A percentile compares a stretch with the other conserved stretches of the same genome.
Evolutionary conservation across 257 asterid genomes (phyloP).

Genomic region (Nicotiana obtusifolia): DNA sequence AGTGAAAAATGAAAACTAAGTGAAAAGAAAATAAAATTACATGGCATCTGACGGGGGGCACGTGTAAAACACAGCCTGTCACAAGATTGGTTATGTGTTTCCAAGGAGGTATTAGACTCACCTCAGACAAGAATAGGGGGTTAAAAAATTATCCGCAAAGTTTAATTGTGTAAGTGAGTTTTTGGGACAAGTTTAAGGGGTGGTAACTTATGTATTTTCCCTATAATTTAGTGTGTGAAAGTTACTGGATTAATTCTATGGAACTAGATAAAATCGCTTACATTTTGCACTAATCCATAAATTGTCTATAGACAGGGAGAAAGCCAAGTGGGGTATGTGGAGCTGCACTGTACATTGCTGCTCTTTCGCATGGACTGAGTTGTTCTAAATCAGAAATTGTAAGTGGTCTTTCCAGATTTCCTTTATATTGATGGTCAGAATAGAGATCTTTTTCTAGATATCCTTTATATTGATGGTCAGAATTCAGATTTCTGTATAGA

Average conservation of each 20-base stretch:
- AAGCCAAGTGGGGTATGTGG: constrained; percentile 96
- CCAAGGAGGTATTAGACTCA: too few relatives aligned
- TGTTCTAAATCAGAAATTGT: constrained; percentile 70
- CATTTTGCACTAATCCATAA: constrained; percentile 4
- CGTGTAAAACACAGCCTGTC: too few relatives aligned
- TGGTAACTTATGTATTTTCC: too few relatives aligned
- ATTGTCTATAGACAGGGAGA: constrained; percentile 74
- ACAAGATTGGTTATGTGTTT: too few relatives aligned
- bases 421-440: background rate
- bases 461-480: background rate
- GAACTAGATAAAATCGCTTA: background rate
- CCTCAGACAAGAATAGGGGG: too few relatives aligned
- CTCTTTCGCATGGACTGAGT: constrained; percentile 64
- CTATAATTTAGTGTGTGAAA: background rate
- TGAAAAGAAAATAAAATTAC: too few relatives aligned
- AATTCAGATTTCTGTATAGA: background rate
- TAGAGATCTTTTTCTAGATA: background rate
- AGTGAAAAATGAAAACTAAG: too few relatives aligned
- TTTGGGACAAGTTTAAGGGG: too few relatives aligned
- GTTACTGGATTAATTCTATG: background rate
- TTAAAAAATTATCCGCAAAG: too few relatives aligned
- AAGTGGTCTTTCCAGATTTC: constrained; percentile 25
- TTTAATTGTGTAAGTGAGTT: too few relatives aligned
- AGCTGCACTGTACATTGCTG: constrained; percentile 84
- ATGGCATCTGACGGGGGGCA: too few relatives aligned